Base-by-base conservation (phyloP, 805 yeast genomes). In the Naumovozyma dairenensis region DNA sequence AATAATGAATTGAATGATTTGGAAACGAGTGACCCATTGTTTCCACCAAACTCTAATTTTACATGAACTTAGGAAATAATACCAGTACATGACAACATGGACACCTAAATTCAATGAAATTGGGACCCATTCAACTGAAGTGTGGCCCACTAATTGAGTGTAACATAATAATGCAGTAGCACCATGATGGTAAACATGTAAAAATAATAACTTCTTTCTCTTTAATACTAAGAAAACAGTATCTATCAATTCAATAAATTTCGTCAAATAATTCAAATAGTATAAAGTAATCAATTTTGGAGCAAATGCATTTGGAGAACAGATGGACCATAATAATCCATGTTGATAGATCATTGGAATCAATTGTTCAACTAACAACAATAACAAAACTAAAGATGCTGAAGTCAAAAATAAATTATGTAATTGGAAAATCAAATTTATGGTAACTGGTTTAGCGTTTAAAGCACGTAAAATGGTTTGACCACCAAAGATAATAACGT, bases 31-130 rank as follows among this genome's bases (percentile, higher is more conserved):
- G 51, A 81, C 85, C 86, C 86, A 81, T 60, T 80, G 83, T 59
- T 81, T 81, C 92, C 92, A 81, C 86, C 89, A 80, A 28, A 81
- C 89, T 55, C 79, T 70, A 50, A 80, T 77, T 38, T 89, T 89
- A 58, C 84, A 68, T n/a, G 89, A 80, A 35, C 85, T 79, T 49
- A 81, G 65, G 67, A 78, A 81, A 64, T 81, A 81, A 67, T 81
- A 81, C 73, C 78, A 81, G 67, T 81, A 81, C 92, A 81, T 81
- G 38, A 81, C 74, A 29, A 80, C 86, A 51, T 81, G 92, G 28
- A 81, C 92, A 34, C 72, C 77, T 55, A 81, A 66, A 64, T 81
- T 81, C 59, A 80, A 63, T 12, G 74, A 44, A 51, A 81, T 81
- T 32, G 81, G 82, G 24, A 81, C 86, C 89, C 89, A 81, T 19